phyloP scores from a whole-genome alignment of 2,329 filamentous ascomycete species.

The Colletotrichum tropicicola region DNA sequence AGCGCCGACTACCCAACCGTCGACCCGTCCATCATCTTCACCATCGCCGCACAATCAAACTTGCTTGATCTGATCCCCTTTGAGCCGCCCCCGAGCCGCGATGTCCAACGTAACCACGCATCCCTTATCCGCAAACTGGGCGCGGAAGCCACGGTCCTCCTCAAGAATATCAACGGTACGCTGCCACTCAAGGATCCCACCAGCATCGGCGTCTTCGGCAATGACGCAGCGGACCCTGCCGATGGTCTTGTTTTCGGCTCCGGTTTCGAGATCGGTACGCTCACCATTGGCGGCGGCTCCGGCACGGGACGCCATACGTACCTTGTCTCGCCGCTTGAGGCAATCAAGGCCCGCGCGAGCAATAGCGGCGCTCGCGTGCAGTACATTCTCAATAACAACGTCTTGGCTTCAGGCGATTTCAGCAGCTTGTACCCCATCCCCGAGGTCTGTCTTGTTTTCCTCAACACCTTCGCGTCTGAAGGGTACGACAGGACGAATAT shows the following conservation, averaged over 20 bases:
- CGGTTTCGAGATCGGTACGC: slow-evolving; percentile 67
- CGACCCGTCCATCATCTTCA: slow-evolving; percentile 18
- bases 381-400: slow-evolving; percentile 51
- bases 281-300: slow-evolving; percentile 75
- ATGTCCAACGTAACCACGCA: slow-evolving; percentile 66
- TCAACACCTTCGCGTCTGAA: slow-evolving; percentile 74
- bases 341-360: slow-evolving; percentile 67
- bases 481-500: slow-evolving; percentile 67
- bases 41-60: slow-evolving; percentile 20
- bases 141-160: slow-evolving; percentile 68
- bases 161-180: slow-evolving; percentile 69
- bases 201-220: slow-evolving; percentile 70
- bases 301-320: slow-evolving; percentile 71
- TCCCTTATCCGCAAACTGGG: slow-evolving; percentile 65
- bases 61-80: slow-evolving; percentile 3
- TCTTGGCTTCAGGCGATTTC: slow-evolving; percentile 59
- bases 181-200: slow-evolving; percentile 65
- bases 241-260: slow-evolving; percentile 36
- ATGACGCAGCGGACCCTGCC: slow-evolving; percentile 63
- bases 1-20: slow-evolving; percentile 52
- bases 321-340: slow-evolving; percentile 70
- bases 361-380: slow-evolving; percentile 62
- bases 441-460: slow-evolving; percentile 74
- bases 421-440: slow-evolving; percentile 58
- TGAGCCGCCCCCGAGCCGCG: slow-evolving; percentile 57